Evolutionary conservation across 805 yeast genomes (phyloP).

Genomic region (Saturnispora sekii): DNA sequence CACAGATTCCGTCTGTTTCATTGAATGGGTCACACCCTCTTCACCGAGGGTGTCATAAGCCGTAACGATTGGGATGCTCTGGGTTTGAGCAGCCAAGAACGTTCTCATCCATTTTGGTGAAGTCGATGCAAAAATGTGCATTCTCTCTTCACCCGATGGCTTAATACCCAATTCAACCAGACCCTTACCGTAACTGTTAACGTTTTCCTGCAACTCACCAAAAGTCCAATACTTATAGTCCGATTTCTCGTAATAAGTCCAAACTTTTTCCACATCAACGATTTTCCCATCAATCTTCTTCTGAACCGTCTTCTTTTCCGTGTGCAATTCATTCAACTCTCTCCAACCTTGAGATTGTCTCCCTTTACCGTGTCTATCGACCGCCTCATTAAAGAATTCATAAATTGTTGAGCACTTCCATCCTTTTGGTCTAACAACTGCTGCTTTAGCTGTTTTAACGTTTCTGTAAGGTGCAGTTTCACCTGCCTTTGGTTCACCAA

Average conservation of each 20-base stretch:
- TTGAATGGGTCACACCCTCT: slow-evolving; percentile 75
- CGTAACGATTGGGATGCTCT: slow-evolving; percentile 79
- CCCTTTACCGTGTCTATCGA: slow-evolving; percentile 34
- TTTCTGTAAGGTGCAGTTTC: slow-evolving; percentile 81
- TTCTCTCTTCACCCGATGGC: slow-evolving; percentile 48
- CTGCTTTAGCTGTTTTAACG: slow-evolving; percentile 35
- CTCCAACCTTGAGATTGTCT: slow-evolving; percentile 67
- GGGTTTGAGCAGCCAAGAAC: slow-evolving; percentile 68
- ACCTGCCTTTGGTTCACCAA: slow-evolving; percentile 28
- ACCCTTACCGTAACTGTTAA: slow-evolving; percentile 62
- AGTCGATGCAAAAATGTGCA: slow-evolving; percentile 84
- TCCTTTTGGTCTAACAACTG: slow-evolving; percentile 51
- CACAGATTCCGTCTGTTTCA: slow-evolving; percentile 68
- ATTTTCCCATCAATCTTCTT: slow-evolving; percentile 74
- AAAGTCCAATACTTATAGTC: slow-evolving; percentile 60
- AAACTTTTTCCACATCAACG: slow-evolving; percentile 64
- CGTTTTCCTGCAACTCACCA: slow-evolving; percentile 40
- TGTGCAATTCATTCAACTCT: slow-evolving; percentile 61
- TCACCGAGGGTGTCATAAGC: slow-evolving; percentile 96
- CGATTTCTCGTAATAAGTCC: slow-evolving; percentile 78
- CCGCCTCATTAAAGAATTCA: slow-evolving; percentile 8
- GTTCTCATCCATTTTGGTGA: slow-evolving; percentile 87
- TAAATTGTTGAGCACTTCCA: slow-evolving; percentile 33
- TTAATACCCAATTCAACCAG: slow-evolving; percentile 60
- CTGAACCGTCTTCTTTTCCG: slow-evolving; percentile 62